Percentiles rank a stretch among this genome's conserved stretches.
These are phyloP conservation scores for Pseudocercospora crystallina DNA, from an alignment of 2,329 filamentous ascomycete genomes.

Conservation along the genomic window DNA sequence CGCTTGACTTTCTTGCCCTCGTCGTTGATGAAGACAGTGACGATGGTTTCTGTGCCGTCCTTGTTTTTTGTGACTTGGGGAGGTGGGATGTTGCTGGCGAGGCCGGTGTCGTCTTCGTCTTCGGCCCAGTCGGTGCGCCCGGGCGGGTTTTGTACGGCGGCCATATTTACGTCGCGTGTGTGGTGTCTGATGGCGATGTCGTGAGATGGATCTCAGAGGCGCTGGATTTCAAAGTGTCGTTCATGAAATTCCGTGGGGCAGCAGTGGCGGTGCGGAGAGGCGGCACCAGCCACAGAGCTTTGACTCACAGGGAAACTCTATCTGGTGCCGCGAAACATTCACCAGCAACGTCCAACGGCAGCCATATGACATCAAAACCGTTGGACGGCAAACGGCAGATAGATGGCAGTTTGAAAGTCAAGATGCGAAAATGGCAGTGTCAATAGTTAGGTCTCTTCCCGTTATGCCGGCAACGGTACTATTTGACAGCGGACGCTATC, in stretches of 20 bases:
- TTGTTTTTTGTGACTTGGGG: slow-evolving; percentile 93
- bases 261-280: slow-evolving; percentile 5
- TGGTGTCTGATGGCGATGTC: slow-evolving; percentile 4
- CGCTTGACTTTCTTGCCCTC: slow-evolving; percentile 95
- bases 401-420: no score
- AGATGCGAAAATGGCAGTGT: no score
- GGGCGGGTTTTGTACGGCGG: slow-evolving; percentile 34
- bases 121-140: slow-evolving; percentile 84
- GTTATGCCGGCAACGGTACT: no score
- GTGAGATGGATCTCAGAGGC: not conserved
- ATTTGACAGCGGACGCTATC: no score
- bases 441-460: no score
- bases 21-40: slow-evolving; percentile 88
- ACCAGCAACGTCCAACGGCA: not conserved
- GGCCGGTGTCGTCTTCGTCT: slow-evolving; percentile 71
- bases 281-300: not conserved
- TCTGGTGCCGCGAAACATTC: not conserved
- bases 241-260: slow-evolving; percentile 4
- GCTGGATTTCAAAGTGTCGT: not conserved
- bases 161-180: slow-evolving; percentile 25
- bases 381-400: no score
- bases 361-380: not conserved
- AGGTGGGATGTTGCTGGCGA: slow-evolving; percentile 76
- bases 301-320: not conserved
- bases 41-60: slow-evolving; percentile 95